A percentile compares a stretch with the other conserved stretches of the same genome.
Evolutionary conservation across 495 filamentous ascomycete species (phyloP).

Genomic region (Aspergillus campestris): DNA sequence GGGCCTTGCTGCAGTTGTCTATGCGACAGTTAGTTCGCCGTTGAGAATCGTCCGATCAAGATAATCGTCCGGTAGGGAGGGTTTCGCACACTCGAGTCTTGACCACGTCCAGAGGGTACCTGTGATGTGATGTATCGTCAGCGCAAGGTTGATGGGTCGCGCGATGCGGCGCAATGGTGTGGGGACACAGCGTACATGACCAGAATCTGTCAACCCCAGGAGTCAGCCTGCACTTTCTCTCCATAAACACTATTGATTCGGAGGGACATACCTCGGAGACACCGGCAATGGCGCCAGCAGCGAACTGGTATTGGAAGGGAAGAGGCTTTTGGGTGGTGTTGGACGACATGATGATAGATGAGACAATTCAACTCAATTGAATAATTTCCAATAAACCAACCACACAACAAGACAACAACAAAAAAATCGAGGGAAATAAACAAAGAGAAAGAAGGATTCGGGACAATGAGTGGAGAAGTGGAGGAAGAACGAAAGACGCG

Average conservation of each 20-base stretch:
- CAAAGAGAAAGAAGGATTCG: constrained; percentile 7
- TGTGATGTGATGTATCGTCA: constrained; percentile 24
- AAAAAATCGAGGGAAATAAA: constrained; percentile 10
- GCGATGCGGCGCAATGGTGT: no score
- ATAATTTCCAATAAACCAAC: background rate
- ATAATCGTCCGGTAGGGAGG: no score
- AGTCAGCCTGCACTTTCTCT: constrained; percentile 15
- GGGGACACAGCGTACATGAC: constrained; percentile 56
- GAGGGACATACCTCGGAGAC: constrained; percentile 69
- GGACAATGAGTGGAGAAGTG: background rate
- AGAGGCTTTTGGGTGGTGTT: constrained; percentile 53
- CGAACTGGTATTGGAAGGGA: constrained; percentile 80
- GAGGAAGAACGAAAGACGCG: background rate
- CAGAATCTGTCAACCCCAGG: constrained; percentile 53
- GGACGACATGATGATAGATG: constrained; percentile 45
- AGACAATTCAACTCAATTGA: background rate
- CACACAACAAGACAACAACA: constrained; percentile 2
- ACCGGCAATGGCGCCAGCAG: constrained; percentile 82
- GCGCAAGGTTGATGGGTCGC: background rate
- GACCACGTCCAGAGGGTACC: constrained; percentile 97
- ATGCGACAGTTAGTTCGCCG: constrained; percentile 10
- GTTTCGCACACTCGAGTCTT: constrained; percentile 86
- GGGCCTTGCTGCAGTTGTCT: constrained; percentile 81
- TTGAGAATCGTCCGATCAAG: no score
- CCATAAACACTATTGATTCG: constrained; percentile 3